Base-by-base conservation (phyloP, 208 protist species). In the Leptomonas pyrrhocoris region DNA sequence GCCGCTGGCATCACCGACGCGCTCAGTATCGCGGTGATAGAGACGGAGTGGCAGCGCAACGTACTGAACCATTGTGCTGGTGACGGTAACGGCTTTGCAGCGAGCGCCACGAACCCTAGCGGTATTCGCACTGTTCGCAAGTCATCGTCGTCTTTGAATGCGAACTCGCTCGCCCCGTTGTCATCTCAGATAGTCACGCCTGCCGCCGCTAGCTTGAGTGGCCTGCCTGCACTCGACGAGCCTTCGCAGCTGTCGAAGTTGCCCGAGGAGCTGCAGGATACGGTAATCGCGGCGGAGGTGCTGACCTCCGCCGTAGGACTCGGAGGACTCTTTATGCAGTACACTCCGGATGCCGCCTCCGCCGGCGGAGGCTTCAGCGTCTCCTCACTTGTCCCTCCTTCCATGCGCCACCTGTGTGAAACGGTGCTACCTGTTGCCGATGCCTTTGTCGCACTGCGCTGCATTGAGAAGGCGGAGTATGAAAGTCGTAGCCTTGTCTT, bases 201-300 rank as follows among this genome's bases (percentile, higher is more conserved):
- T 38, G 27, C 48, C 31, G 49, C 18, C 7, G 18, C 34, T 12
- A 23, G 1, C 48, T 25, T 12, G 19, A 38, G 21, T 23, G 53
- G 45, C 13, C 16, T 80, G 40, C 57, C 53, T 1, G 36, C 42
- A 19, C 58, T 68, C 31, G 36, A 78, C 21, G 76, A 88, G 45
- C 69, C 68, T 30, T 74, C 74, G 7, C 83, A 86, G 65, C 60
- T 95, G 36, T 54, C 68, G 11, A 74, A 68, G 21, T 61, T 93
- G 16, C 91, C 91, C 0, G 88, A 96, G 76, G 91, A 93, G 65
- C 55, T 96, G 68, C 91, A 96, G 59, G 91, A 96, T 54, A 70
- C 68, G 12, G 77, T 94, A 2, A 51, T 96, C 28, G 79, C 88
- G 6, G 56, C 63, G 0, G 91, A 90, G 68, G 79, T 94, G 16